Base-by-base conservation (phyloP, 345 rosid species). In the Citrus hindsii region DNA sequence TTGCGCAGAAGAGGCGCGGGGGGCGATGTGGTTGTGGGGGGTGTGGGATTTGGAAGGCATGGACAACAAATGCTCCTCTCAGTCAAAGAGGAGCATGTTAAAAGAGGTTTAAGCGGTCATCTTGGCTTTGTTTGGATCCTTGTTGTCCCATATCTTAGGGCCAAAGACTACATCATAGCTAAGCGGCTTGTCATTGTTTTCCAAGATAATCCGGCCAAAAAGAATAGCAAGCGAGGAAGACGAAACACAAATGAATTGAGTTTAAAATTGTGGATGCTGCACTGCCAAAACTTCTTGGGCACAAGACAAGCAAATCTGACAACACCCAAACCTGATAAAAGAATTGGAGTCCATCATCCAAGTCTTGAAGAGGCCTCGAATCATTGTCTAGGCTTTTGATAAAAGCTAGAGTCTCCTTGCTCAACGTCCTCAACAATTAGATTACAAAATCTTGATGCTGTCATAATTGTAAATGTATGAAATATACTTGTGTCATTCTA, bases 311-410 rank as follows among this genome's bases (percentile, higher is more conserved):
- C 46, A 81, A 85, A 33, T 1, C 69, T 32, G 83, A 74, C 9
- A 35, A 65, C 28, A 81, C 67, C 42, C 83, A 84, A 77, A 13
- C 3, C 66, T 80, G 40, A 77, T 83, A 18, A 75, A 81, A 68
- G 79, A 30, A 33, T 38, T 83, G 19, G 88, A 88, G 62, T 66
- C 74, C 25, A 76, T 83, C 83, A 74, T 88, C 80, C 85, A 86
- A 74, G 88, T 76, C 83, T 91, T 32, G 88, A 87, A 83, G 83
- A 55, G 92, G 84, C 60, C 71, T 85, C 9, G 83, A 89, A 40
- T 59, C 69, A 78, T 83, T 88, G 74, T 79, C 76, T 12, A 83
- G 88, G 66, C 74, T 79, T 30, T 28, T 86, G 78, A 91, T 85
- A 76, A 86, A 86, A 80, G 73, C 83, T 32, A 80, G 84, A 76